Base-by-base conservation (phyloP, 2,329 filamentous ascomycete genomes). In the Endothia cerciana region DNA sequence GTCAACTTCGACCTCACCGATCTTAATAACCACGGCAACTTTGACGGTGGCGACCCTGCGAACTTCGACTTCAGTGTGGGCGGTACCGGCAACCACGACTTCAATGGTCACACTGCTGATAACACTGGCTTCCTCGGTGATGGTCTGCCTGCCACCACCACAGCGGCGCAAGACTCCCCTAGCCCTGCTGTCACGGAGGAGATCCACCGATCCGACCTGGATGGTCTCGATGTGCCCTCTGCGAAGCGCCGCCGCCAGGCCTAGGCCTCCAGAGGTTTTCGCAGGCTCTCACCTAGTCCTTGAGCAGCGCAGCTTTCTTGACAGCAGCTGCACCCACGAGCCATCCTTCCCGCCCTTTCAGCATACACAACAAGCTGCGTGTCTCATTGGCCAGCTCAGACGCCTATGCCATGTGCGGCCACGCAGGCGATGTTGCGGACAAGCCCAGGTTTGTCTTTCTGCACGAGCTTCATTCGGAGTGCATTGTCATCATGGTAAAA, bases 131-230 rank as follows among this genome's bases (percentile, higher is more conserved):
- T 63, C 2, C 22, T 55, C 4, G 61, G 28, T 11, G 69, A 70
- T 47, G 64, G 47, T 19, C 36, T 72, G 15, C 69, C 70, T 47
- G 49, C 68, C 1, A 65, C 68, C 1, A 65, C 53, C 15, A 57
- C 70, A 17, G 43, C 55, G 66, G 71, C 56, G 63, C 74, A 77
- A 28, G 74, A 81, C 65, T 80, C 79, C 11, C 79, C 81, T 2
- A 85, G 82, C 66, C 77, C 82, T 13, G 78, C 79, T 0, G 79
- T 76, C 2, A 85, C 83, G 0, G 84, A 86, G 70, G 84, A 86
- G 72, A 83, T 85, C 25, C 71, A 72, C 19, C 77, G 81, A 13
- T 76, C 81, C 10, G 83, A 84, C 28, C 60, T 82, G 22, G 75
- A 62, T 15, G 62, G 60, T 22, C 25, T 72, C 41, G 74, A 74